These are phyloP conservation scores for Candida adriatica DNA, from an alignment of 805 yeast species.

Conservation along the genomic window DNA sequence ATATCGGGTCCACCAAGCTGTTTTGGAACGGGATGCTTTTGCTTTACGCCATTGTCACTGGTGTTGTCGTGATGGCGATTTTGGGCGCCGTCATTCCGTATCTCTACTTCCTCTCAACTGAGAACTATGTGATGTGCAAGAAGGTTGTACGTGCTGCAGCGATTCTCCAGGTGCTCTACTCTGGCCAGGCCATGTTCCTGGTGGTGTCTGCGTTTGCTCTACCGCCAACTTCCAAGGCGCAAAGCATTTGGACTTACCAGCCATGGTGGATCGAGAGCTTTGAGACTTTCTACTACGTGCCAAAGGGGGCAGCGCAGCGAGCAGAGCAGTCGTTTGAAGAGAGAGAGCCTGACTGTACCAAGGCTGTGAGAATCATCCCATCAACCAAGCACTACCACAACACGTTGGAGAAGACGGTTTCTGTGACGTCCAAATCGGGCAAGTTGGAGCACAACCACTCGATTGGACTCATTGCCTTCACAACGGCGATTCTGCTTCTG, in stretches of 20 bases:
- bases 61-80: constrained; percentile 61
- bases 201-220: constrained; percentile 44
- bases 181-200: constrained; percentile 44
- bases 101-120: constrained; percentile 42
- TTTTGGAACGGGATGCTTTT: constrained; percentile 46
- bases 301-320: constrained; percentile 40
- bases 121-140: constrained; percentile 42
- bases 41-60: constrained; percentile 47
- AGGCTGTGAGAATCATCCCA: constrained; percentile 38
- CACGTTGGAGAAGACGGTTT: constrained; percentile 23
- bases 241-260: constrained; percentile 49
- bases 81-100: constrained; percentile 57
- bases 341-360: constrained; percentile 30
- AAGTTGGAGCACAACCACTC: constrained; percentile 45
- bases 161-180: constrained; percentile 40
- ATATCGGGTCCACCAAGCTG: constrained; percentile 45
- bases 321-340: constrained; percentile 42
- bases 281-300: constrained; percentile 50
- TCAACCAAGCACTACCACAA: constrained; percentile 39
- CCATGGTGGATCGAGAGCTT: constrained; percentile 78
- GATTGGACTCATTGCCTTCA: constrained; percentile 32
- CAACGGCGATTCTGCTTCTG: constrained; percentile 43
- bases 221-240: constrained; percentile 46
- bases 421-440: constrained; percentile 26
- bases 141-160: constrained; percentile 48